Conservation (phyloP, 805 yeast species). For the Yamadazyma ubonensis region DNA sequence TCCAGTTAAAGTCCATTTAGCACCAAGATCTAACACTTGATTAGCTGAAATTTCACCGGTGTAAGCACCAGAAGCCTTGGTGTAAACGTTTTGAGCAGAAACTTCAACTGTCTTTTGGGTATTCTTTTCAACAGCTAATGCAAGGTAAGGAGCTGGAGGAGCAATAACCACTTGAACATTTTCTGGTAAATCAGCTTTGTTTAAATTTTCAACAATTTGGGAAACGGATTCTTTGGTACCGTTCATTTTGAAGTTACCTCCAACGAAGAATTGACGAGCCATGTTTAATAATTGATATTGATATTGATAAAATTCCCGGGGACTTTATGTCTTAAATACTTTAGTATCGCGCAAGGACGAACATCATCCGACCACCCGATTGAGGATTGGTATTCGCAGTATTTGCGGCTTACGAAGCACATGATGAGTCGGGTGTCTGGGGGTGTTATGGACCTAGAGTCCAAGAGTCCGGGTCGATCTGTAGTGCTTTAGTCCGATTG, state of each 20-base stretch:
- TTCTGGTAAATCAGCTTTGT: constrained; percentile 70
- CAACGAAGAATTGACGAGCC: constrained; percentile 95
- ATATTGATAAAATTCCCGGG: background rate
- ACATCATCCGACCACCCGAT: constrained; percentile 18
- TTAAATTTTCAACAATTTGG: constrained; percentile 79
- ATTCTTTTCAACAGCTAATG: constrained; percentile 66
- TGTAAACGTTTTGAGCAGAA: constrained; percentile 89
- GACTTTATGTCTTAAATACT: constrained; percentile 3
- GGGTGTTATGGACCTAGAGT: no score
- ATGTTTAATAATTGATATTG: constrained; percentile 20
- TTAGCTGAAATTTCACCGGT: constrained; percentile 95
- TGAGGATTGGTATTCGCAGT: background rate
- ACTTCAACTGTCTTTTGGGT: constrained; percentile 71
- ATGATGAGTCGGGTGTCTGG: background rate
- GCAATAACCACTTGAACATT: constrained; percentile 91
- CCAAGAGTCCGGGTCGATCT: no score
- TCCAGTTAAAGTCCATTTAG: constrained; percentile 92
- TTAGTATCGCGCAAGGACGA: constrained; percentile 11
- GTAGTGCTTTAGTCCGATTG: no score
- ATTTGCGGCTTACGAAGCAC: constrained; percentile 6
- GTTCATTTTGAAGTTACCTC: constrained; percentile 99
- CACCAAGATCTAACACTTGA: constrained; percentile 87
- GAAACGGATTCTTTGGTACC: constrained; percentile 86
- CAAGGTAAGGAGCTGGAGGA: constrained; percentile 93
- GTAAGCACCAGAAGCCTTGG: constrained; percentile 91